Conservation (phyloP, 441 rosid species). For the Brassica balearica region DNA sequence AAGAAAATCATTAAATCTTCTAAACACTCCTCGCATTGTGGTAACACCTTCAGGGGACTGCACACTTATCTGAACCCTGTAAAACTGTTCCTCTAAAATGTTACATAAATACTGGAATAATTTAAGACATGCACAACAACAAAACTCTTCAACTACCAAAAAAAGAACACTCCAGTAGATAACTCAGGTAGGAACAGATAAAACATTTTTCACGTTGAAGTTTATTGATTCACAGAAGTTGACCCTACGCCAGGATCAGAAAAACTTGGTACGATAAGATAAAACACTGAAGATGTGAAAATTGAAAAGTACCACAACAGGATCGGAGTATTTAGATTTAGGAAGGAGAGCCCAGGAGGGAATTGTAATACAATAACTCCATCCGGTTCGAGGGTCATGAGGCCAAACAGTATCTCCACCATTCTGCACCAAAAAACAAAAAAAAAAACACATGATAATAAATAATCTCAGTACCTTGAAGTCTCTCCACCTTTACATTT, state of each 20-base stretch:
- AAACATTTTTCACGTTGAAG: conserved; percentile 2
- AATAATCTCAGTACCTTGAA: not conserved
- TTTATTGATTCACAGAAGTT: conserved; percentile 10
- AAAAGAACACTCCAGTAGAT: not conserved
- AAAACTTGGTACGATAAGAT: conserved; percentile 41
- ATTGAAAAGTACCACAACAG: too few relatives aligned
- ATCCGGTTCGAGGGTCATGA: conserved; percentile 84
- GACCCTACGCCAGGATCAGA: conserved; percentile 1
- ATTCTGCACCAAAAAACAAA: conserved; percentile 56
- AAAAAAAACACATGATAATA: conserved; percentile 42
- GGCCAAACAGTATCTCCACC: conserved; percentile 96
- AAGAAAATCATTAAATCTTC: conserved; percentile 96
- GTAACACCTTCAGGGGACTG: conserved; percentile 96
- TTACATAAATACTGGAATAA: conserved; percentile 35
- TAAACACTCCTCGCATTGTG: conserved; percentile 64
- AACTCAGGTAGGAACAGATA: not conserved
- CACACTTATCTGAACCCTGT: conserved; percentile 95
- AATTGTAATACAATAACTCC: conserved; percentile 94
- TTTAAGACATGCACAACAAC: conserved; percentile 1
- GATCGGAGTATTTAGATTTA: too few relatives aligned
- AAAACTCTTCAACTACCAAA: conserved; percentile 6
- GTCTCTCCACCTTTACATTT: too few relatives aligned
- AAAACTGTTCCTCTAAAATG: conserved; percentile 88
- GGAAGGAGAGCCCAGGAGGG: conserved; percentile 43
- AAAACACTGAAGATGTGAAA: conserved; percentile 36